Evolutionary conservation across 2,329 filamentous ascomycete species (phyloP).

Genomic region (Clonostachys rhizophaga): DNA sequence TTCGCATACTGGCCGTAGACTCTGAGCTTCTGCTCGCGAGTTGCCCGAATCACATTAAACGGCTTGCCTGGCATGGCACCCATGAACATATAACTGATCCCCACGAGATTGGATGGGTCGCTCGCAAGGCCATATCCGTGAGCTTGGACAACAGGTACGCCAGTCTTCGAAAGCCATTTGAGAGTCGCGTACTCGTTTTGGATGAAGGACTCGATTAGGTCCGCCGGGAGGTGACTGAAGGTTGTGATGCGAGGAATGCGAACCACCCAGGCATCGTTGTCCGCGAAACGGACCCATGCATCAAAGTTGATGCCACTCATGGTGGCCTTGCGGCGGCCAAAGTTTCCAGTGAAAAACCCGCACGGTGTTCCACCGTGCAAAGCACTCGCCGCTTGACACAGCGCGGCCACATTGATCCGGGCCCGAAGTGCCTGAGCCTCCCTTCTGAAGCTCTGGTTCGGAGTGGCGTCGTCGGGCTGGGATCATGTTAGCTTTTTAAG

Average conservation of each 20-base stretch:
- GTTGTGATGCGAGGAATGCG: slow-evolving; percentile 12
- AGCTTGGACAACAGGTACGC: slow-evolving; percentile 14
- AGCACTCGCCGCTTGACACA: slow-evolving; percentile 6
- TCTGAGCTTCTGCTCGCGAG: slow-evolving; percentile 4
- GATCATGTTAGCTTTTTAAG: background rate
- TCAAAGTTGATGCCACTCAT: slow-evolving; percentile 16
- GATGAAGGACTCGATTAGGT: slow-evolving; percentile 15
- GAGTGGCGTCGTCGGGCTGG: slow-evolving; percentile 1
- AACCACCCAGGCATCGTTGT: slow-evolving; percentile 13
- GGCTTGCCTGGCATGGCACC: slow-evolving; percentile 14
- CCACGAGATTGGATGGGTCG: slow-evolving; percentile 10
- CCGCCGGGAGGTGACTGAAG: slow-evolving; percentile 9
- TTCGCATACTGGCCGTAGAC: slow-evolving; percentile 4
- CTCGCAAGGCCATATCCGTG: slow-evolving; percentile 12
- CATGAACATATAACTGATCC: slow-evolving; percentile 16
- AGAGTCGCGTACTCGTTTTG: slow-evolving; percentile 21
- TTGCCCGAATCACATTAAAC: slow-evolving; percentile 1
- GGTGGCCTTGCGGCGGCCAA: slow-evolving; percentile 7
- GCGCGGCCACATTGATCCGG: slow-evolving; percentile 2
- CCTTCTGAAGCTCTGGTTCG: background rate
- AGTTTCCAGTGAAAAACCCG: slow-evolving; percentile 7
- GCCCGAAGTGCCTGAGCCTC: slow-evolving; percentile 2
- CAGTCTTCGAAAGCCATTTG: slow-evolving; percentile 17
- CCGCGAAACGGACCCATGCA: slow-evolving; percentile 13
- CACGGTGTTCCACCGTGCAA: slow-evolving; percentile 6